Conservation (phyloP, 2,329 filamentous ascomycete species). For the Pseudocercospora fuligena region DNA sequence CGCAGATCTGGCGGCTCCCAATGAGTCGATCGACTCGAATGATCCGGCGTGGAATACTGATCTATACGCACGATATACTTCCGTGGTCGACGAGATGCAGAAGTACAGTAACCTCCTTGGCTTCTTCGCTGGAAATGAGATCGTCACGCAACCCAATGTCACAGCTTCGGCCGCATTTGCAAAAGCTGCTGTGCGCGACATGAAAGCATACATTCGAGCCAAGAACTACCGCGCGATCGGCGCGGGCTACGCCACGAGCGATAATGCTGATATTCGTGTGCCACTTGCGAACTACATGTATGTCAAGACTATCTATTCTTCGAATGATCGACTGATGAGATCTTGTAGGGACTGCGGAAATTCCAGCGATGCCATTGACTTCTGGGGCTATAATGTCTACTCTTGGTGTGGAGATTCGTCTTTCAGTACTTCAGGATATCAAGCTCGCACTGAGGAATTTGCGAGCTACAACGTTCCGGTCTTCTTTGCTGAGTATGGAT, state of each 20-base stretch:
- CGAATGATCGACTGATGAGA: not conserved
- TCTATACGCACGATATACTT: conserved; percentile 79
- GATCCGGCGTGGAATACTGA: conserved; percentile 76
- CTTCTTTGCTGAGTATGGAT: conserved; percentile 99
- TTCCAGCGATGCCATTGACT: conserved; percentile 74
- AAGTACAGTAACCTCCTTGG: conserved; percentile 90
- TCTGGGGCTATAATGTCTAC: conserved; percentile 99
- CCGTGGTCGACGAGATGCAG: conserved; percentile 78
- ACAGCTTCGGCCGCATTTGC: conserved; percentile 89
- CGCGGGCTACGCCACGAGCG: conserved; percentile 94
- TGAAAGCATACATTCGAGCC: conserved; percentile 85
- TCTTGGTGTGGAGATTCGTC: conserved; percentile 92
- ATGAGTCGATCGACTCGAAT: conserved; percentile 80
- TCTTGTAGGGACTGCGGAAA: conserved; percentile 71
- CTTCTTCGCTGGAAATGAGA: conserved; percentile 98
- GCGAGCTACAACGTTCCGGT: conserved; percentile 84
- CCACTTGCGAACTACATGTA: conserved; percentile 83
- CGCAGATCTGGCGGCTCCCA: conserved; percentile 82
- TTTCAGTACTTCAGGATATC: conserved; percentile 77
- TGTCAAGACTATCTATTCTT: not conserved
- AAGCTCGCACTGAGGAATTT: conserved; percentile 82
- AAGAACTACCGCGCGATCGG: conserved; percentile 78
- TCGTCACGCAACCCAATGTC: conserved; percentile 85
- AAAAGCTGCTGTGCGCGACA: conserved; percentile 95
- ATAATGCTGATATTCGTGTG: conserved; percentile 79